Percentiles rank a stretch among this genome's conserved stretches.
Conservation (phyloP, 169 alveolate species). For the Eimeria falciformis region DNA sequence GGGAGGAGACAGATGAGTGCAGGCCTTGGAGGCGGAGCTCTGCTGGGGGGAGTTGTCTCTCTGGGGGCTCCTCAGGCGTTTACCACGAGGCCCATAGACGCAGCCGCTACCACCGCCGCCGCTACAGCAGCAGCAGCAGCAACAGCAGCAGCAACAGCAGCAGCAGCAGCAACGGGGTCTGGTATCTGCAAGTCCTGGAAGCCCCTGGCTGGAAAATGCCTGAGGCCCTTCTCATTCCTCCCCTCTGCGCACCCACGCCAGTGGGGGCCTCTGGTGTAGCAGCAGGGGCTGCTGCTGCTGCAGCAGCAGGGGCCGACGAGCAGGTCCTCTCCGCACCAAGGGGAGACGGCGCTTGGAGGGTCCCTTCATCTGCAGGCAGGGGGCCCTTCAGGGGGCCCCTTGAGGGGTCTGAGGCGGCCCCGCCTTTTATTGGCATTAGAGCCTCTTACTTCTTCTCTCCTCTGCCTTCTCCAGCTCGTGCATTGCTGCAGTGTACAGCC, state of each 20-base stretch:
- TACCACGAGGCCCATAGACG: neutral
- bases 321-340: neutral
- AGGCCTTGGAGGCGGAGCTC: neutral
- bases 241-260: slow-evolving; percentile 34
- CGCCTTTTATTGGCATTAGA: neutral
- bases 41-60: neutral
- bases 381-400: neutral
- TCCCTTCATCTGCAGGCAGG: neutral
- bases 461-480: neutral
- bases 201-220: neutral
- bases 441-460: slow-evolving; percentile 17
- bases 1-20: too few relatives aligned
- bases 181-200: neutral
- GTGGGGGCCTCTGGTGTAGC: slow-evolving; percentile 34
- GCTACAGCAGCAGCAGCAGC: slow-evolving; percentile 47
- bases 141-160: slow-evolving; percentile 64
- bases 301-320: neutral
- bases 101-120: slow-evolving; percentile 20
- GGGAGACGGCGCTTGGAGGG: neutral
- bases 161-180: slow-evolving; percentile 42
- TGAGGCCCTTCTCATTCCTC: neutral
- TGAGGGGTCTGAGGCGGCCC: neutral
- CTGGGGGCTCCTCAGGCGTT: neutral
- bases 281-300: slow-evolving; percentile 24
- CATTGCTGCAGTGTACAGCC: slow-evolving; percentile 22